Evolutionary conservation across 805 yeast genomes (phyloP), one percentile per base, ranked within the genome.

Genomic region (Jamesozyma hellenica): DNA sequence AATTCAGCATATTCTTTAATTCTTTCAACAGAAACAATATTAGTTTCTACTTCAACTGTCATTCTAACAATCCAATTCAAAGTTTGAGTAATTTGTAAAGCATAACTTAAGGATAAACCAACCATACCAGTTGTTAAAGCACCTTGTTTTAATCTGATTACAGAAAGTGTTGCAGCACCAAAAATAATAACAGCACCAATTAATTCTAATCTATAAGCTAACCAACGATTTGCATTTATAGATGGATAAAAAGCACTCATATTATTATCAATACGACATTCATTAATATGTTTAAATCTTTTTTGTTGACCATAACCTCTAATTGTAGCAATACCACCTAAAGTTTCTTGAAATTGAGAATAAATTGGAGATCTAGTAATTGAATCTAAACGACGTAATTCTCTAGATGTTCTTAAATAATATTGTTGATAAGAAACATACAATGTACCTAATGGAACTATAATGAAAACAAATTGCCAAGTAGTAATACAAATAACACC

Each of bases 31-130:
- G 95, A 83, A 29, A 92, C 98, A 65, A 92, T 88, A 62, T 87
- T 90, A 11, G 96, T 87, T 63, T 92, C 98, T 34, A 92, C 95
- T 52, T 92, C 98, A 33, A 92, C 98, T 0, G 96, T 85, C 97
- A 88, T 90, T 65, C 99, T 75, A 25, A 92, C 97, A 63, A 92
- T 86, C 96, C 96, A 90, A 61, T 87, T 90, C 63, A 92, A 72
- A 0, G 95, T 74, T 63, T 87, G 95, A 0, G 99, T 92, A 44
- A 88, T 74, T 61, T 86, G 95, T 46, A 92, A 70, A 2, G 98
- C 90, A 63, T 92, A 94, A 35, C 94, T 82, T 51, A 92, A 82
- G 17, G 95, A 81, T 52, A 92, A 70, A 70, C 99, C 99, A 53
- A 88, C 88, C 56, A 84, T 66, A 64, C 98, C 98, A 14, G 96